Conservation (phyloP, 2,329 filamentous ascomycete species). For the Colletotrichum sp. region DNA sequence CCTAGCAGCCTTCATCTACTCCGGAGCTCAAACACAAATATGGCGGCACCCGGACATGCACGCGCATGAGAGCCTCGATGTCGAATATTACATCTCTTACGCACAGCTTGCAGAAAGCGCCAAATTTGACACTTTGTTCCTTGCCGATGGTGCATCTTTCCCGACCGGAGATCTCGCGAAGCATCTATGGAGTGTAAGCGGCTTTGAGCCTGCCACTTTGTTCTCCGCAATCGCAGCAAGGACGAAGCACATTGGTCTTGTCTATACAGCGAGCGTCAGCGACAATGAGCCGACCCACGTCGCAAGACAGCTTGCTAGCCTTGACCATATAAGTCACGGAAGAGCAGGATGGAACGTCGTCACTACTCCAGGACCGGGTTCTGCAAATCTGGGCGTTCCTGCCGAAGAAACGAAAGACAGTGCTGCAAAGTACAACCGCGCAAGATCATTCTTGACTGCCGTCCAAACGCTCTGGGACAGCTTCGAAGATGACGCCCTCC, state of each 20-base stretch:
- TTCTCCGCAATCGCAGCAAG: background rate
- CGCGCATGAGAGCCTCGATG: conserved; percentile 12
- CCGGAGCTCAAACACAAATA: conserved; percentile 2
- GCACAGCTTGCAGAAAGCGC: conserved; percentile 13
- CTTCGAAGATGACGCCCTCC: background rate
- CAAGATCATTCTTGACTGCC: background rate
- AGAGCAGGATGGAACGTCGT: background rate
- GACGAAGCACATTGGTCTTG: background rate
- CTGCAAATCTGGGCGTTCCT: background rate
- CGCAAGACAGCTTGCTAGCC: background rate
- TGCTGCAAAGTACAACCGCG: background rate
- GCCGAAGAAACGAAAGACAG: background rate
- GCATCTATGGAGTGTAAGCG: background rate
- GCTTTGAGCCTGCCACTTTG: background rate
- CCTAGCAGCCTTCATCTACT: conserved; percentile 12
- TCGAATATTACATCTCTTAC: conserved; percentile 15
- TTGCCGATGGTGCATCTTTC: conserved; percentile 1
- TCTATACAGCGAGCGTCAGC: conserved; percentile 2
- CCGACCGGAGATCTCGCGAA: background rate
- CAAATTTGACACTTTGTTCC: conserved; percentile 5
- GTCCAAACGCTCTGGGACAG: background rate
- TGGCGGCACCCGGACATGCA: conserved; percentile 9
- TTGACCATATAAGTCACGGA: background rate
- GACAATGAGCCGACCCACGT: background rate
- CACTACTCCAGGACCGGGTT: background rate